A percentile compares a stretch with the other conserved stretches of the same genome.
Conservation (phyloP, 208 protist species). For the Vickermania spadyakhi region DNA sequence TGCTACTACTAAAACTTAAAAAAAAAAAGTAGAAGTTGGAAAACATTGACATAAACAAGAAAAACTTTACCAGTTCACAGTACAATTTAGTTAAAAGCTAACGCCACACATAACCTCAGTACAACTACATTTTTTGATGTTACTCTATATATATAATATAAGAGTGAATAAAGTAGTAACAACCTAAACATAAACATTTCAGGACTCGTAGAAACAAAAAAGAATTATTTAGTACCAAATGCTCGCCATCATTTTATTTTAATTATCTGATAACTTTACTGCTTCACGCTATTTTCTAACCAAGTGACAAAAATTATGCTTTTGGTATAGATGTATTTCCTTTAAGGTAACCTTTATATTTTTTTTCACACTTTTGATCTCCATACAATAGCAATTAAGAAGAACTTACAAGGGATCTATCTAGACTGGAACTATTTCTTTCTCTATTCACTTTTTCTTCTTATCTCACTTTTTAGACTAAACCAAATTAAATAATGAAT, state of each 20-base stretch:
- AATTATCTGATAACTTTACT: background rate
- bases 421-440: no score
- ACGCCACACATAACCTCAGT: no score
- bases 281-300: background rate
- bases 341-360: background rate
- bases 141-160: background rate
- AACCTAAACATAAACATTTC: no score
- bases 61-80: background rate
- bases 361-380: background rate
- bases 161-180: no score
- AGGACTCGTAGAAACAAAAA: no score
- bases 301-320: background rate
- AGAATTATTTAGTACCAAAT: no score
- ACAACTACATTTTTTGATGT: no score
- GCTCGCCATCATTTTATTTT: no score
- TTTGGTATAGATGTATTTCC: background rate
- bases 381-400: no score
- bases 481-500: background rate
- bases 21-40: background rate
- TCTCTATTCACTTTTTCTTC: conserved; percentile 2
- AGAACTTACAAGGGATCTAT: no score
- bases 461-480: background rate
- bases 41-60: background rate
- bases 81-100: background rate
- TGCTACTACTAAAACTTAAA: background rate